Evolutionary conservation across 768 basidiomycete genomes (phyloP).

Genomic region (Hydnum rufescens): DNA sequence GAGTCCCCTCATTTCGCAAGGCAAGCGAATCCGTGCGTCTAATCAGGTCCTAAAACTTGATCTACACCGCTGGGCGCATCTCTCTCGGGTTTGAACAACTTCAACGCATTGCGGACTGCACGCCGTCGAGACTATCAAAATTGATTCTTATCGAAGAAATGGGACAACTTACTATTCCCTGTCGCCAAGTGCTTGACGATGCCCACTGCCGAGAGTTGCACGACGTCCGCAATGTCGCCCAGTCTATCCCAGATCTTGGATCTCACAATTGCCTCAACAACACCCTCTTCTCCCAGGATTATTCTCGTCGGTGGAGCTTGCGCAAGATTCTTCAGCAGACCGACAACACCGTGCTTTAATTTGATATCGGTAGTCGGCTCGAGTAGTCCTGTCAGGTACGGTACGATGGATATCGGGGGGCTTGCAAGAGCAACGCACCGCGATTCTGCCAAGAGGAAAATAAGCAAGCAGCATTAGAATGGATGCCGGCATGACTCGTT

Average conservation of each 20-base stretch:
- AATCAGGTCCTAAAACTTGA: slow-evolving; percentile 53
- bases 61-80: slow-evolving; percentile 29
- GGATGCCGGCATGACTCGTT: background rate
- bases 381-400: slow-evolving; percentile 42
- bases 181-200: slow-evolving; percentile 77
- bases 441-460: slow-evolving; percentile 10
- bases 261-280: slow-evolving; percentile 39
- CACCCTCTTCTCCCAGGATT: slow-evolving; percentile 36
- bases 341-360: slow-evolving; percentile 75
- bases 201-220: slow-evolving; percentile 77
- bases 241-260: slow-evolving; percentile 53
- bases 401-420: slow-evolving; percentile 36
- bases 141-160: background rate
- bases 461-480: background rate
- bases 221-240: slow-evolving; percentile 66
- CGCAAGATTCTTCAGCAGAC: slow-evolving; percentile 71
- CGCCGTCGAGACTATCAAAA: background rate
- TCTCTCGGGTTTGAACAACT: slow-evolving; percentile 27
- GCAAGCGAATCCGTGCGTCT: slow-evolving; percentile 63
- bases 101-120: slow-evolving; percentile 22
- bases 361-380: slow-evolving; percentile 45
- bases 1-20: slow-evolving; percentile 75
- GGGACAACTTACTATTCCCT: slow-evolving; percentile 35
- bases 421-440: slow-evolving; percentile 25
- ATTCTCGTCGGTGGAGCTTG: slow-evolving; percentile 38